A percentile compares a stretch with the other conserved stretches of the same genome.
phyloP scores from a whole-genome alignment of 345 rosid species.

The Passiflora organensis region DNA sequence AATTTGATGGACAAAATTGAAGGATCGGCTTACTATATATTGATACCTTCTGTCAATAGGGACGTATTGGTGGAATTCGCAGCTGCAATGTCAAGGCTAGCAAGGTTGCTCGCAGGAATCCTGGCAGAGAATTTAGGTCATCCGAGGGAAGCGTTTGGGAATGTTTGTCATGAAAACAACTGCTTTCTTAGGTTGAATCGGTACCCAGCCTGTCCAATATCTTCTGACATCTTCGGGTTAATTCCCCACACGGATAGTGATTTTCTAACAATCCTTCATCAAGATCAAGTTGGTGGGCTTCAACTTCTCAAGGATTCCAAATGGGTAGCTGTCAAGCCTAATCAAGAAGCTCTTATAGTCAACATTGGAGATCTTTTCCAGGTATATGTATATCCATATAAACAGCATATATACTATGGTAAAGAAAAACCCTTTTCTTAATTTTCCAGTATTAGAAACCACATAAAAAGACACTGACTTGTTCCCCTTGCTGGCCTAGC shows the following conservation, averaged over 20 bases:
- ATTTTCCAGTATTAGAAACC: too few relatives aligned
- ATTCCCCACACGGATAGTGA: slow-evolving; percentile 74
- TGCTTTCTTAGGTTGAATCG: slow-evolving; percentile 58
- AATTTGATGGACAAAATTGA: too few relatives aligned
- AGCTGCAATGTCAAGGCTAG: slow-evolving; percentile 46
- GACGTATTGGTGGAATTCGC: slow-evolving; percentile 46
- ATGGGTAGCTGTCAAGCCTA: slow-evolving; percentile 67
- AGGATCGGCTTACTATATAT: too few relatives aligned
- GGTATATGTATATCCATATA: too few relatives aligned
- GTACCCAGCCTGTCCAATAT: slow-evolving; percentile 50
- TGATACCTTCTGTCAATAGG: too few relatives aligned
- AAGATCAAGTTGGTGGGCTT: slow-evolving; percentile 71
- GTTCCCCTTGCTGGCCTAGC: background rate
- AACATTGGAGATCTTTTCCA: slow-evolving; percentile 72
- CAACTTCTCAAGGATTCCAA: slow-evolving; percentile 60
- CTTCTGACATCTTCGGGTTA: slow-evolving; percentile 38
- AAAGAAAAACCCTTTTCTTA: too few relatives aligned
- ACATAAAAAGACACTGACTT: background rate
- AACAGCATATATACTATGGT: too few relatives aligned
- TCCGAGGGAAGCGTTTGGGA: slow-evolving; percentile 14
- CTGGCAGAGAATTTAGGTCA: slow-evolving; percentile 40
- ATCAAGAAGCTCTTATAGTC: slow-evolving; percentile 57
- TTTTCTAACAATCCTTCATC: slow-evolving; percentile 57
- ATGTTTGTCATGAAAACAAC: slow-evolving; percentile 40
- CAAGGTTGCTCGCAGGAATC: slow-evolving; percentile 43